Evolutionary conservation across 345 rosid species (phyloP).

Genomic region (Syzygium aqueum): DNA sequence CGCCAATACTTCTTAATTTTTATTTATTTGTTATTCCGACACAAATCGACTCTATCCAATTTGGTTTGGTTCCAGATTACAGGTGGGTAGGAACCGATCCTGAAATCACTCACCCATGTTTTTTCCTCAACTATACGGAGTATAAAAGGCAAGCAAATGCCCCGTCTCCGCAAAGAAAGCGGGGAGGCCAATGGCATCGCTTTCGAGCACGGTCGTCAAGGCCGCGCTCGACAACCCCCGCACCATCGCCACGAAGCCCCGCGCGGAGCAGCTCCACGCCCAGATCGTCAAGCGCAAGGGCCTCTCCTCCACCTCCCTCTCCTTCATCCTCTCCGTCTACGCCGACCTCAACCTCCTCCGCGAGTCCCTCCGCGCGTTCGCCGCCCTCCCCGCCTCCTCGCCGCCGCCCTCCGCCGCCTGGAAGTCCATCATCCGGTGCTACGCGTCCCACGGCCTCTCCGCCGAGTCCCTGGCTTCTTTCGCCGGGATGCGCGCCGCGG

Average conservation of each 20-base stretch:
- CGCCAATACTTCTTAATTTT: no score
- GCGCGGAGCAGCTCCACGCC: conserved; percentile 70
- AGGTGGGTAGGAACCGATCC: fast-evolving
- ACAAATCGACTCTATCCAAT: no score
- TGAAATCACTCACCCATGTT: no score
- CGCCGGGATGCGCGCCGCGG: conserved; percentile 45
- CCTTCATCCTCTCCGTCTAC: conserved; percentile 53
- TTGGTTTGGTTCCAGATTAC: fast-evolving
- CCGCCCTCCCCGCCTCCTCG: conserved; percentile 31
- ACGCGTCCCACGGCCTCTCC: conserved; percentile 33
- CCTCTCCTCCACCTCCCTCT: conserved; percentile 18
- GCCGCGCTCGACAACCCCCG: conserved; percentile 25
- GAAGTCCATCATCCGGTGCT: conserved; percentile 66
- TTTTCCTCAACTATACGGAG: not conserved
- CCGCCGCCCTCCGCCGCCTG: conserved; percentile 53
- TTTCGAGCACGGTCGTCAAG: conserved; percentile 4
- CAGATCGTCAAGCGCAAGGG: conserved; percentile 40
- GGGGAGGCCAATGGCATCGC: not conserved
- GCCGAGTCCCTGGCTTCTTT: conserved; percentile 38
- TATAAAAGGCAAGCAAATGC: not conserved
- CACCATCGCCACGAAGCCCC: conserved; percentile 23
- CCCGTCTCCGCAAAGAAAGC: not conserved
- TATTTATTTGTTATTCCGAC: no score
- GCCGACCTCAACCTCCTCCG: conserved; percentile 42
- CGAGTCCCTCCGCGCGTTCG: conserved; percentile 41